phyloP scores from a whole-genome alignment of 192 early-diverging fungal genomes.

The Entomortierella lignicola region DNA sequence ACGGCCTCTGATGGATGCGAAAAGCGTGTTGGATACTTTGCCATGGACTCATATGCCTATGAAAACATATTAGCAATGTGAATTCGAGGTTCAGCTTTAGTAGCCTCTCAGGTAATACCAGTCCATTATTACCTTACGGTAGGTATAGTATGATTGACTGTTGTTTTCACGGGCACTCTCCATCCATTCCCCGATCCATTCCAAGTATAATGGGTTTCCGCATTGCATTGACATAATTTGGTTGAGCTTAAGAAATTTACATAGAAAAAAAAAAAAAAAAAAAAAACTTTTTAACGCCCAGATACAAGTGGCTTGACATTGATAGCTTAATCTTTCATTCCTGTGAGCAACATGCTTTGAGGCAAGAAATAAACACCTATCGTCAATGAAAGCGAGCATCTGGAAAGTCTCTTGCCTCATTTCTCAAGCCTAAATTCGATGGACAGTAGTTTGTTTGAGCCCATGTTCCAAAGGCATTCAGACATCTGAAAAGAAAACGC shows the following conservation, averaged over 20 bases:
- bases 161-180: conserved; percentile 60
- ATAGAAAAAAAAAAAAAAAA: neutral
- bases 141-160: conserved; percentile 65
- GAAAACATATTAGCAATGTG: neutral
- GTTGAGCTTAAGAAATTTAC: neutral
- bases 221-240: conserved; percentile 44
- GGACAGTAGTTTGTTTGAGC: too few relatives aligned
- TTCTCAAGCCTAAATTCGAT: too few relatives aligned
- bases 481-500: too few relatives aligned
- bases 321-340: too few relatives aligned
- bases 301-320: too few relatives aligned
- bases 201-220: conserved; percentile 74
- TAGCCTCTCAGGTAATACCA: neutral
- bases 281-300: too few relatives aligned
- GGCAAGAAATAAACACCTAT: too few relatives aligned
- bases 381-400: too few relatives aligned
- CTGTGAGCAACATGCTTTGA: too few relatives aligned
- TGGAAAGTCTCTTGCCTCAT: too few relatives aligned
- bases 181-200: conserved; percentile 81
- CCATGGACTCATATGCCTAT: conserved; percentile 73
- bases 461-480: too few relatives aligned
- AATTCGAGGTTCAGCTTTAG: neutral
- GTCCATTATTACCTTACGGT: conserved; percentile 61
- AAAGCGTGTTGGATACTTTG: conserved; percentile 67
- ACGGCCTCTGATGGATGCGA: conserved; percentile 68